Percentiles rank a stretch among this genome's conserved stretches.
Evolutionary conservation across 495 filamentous ascomycete genomes (phyloP).

Genomic region (Oidiodendron maius): DNA sequence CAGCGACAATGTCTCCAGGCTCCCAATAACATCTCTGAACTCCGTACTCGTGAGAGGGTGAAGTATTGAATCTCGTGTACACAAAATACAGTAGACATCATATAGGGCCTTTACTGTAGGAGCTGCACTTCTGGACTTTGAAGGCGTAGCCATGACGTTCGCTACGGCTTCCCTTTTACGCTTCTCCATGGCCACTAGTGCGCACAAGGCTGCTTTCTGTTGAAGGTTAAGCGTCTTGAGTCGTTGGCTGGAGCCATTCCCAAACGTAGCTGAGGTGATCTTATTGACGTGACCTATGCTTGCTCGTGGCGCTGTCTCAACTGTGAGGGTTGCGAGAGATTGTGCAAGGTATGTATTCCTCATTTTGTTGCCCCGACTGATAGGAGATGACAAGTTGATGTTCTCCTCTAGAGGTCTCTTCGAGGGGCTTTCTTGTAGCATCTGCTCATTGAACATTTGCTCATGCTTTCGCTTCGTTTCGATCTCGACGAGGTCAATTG

Average conservation of each 20-base stretch:
- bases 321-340: conserved; percentile 54
- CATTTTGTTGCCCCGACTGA: conserved; percentile 12
- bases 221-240: conserved; percentile 86
- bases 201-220: conserved; percentile 91
- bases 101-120: conserved; percentile 76
- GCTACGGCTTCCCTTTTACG: conserved; percentile 37
- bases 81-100: conserved; percentile 71
- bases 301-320: conserved; percentile 79
- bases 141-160: conserved; percentile 48
- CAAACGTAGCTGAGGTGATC: conserved; percentile 78
- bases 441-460: conserved; percentile 43
- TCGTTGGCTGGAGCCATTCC: conserved; percentile 75
- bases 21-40: conserved; percentile 89
- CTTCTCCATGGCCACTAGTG: conserved; percentile 75
- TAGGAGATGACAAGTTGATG: conserved; percentile 59
- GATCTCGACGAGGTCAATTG: conserved; percentile 81
- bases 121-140: conserved; percentile 45
- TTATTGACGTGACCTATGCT: conserved; percentile 86
- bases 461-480: conserved; percentile 68
- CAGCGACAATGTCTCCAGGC: conserved; percentile 77
- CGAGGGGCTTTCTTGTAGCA: conserved; percentile 39
- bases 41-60: conserved; percentile 84
- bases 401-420: conserved; percentile 61
- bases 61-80: conserved; percentile 75
- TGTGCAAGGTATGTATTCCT: conserved; percentile 28